Conservation (phyloP, 2,329 filamentous ascomycete species). For the Penicillium sp. region DNA sequence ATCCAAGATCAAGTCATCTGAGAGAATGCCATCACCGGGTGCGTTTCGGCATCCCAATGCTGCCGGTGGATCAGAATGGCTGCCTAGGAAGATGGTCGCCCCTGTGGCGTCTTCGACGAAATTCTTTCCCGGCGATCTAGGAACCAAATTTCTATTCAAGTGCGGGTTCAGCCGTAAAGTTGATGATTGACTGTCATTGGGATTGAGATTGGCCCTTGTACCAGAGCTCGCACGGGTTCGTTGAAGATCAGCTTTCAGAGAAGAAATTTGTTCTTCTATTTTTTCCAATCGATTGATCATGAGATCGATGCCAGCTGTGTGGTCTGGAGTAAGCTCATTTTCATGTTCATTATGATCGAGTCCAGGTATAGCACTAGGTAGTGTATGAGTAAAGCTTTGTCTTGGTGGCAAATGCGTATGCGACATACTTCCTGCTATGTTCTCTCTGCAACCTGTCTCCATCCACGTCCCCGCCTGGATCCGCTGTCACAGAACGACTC, state of each 20-base stretch:
- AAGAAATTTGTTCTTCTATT: constrained; percentile 24
- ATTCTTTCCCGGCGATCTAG: constrained; percentile 12
- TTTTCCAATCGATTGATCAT: constrained; percentile 13
- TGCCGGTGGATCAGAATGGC: constrained; percentile 21
- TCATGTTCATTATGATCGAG: not conserved
- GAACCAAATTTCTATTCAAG: not conserved
- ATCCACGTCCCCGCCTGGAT: not conserved
- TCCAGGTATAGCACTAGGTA: not conserved
- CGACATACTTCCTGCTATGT: not conserved
- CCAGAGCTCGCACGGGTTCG: not conserved
- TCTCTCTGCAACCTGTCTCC: not conserved
- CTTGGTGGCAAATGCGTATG: not conserved
- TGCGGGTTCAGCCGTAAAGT: not conserved
- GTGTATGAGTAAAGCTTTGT: not conserved
- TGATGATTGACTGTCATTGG: not conserved
- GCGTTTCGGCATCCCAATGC: constrained; percentile 12
- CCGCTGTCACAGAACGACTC: not conserved
- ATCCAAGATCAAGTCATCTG: constrained; percentile 8
- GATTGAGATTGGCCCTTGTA: not conserved
- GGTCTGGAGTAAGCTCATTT: not conserved
- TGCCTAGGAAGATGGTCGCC: constrained; percentile 23
- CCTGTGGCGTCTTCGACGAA: constrained; percentile 25
- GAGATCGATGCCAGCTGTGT: not conserved
- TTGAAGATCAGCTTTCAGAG: constrained; percentile 22
- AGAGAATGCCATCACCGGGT: not conserved